Conservation (phyloP, 108 stramenopile genomes). For the Discostella stelligeroides region DNA sequence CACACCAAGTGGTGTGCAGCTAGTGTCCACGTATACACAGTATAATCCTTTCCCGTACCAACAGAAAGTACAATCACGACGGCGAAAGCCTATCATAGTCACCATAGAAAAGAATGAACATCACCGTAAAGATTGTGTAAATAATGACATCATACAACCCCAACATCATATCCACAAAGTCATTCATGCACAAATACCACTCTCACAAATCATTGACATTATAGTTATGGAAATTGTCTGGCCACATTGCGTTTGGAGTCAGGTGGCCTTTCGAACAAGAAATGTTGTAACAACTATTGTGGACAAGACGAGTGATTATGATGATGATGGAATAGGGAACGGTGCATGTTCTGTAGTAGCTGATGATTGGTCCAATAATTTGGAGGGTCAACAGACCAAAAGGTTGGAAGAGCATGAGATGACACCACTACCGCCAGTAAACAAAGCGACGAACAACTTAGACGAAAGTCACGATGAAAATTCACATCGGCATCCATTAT, state of each 20-base stretch:
- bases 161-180: background rate
- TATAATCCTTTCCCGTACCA: background rate
- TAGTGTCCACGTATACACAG: slow-evolving; percentile 11
- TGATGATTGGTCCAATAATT: no score
- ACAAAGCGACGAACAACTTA: no score
- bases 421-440: no score
- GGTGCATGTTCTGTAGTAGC: no score
- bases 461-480: no score
- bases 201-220: slow-evolving; percentile 38
- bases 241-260: slow-evolving; percentile 52
- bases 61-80: slow-evolving; percentile 5
- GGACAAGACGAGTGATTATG: background rate
- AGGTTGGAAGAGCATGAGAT: no score
- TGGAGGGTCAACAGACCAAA: no score
- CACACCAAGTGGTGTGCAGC: slow-evolving; percentile 27
- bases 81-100: background rate
- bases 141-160: background rate
- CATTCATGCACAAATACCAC: slow-evolving; percentile 32
- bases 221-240: slow-evolving; percentile 51
- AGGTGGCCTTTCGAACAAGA: slow-evolving; percentile 40
- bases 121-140: background rate
- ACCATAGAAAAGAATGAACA: background rate
- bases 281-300: background rate
- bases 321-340: no score
- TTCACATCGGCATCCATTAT: background rate